These are phyloP conservation scores for Carnegiea gigantea DNA, from an alignment of 179 eudicot genomes.

Conservation along the genomic window DNA sequence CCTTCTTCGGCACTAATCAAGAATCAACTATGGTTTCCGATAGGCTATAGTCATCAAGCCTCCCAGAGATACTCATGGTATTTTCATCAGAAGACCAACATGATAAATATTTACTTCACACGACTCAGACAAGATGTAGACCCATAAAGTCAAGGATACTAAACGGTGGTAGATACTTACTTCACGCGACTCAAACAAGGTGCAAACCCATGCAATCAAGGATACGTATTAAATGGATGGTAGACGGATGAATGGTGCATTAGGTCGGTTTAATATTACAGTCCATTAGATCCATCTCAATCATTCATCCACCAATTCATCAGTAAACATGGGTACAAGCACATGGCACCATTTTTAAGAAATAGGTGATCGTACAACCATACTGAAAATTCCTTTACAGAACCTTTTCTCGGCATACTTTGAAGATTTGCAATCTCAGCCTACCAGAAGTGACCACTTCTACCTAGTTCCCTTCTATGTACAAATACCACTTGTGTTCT, in stretches of 20 bases:
- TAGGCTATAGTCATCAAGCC: not conserved
- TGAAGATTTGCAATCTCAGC: too few species aligned
- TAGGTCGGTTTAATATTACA: not conserved
- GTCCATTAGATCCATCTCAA: not conserved
- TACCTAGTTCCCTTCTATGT: not conserved
- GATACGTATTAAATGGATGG: not conserved
- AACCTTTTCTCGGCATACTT: too few species aligned
- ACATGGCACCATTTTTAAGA: not conserved
- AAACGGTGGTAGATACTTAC: too few species aligned
- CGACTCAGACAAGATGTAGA: not conserved
- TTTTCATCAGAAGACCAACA: not conserved
- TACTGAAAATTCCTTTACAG: too few species aligned
- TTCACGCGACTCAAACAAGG: too few species aligned
- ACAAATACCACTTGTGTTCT: not conserved
- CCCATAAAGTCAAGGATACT: too few species aligned
- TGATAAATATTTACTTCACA: not conserved
- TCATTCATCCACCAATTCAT: not conserved
- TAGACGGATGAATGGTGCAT: not conserved
- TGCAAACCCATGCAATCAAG: not conserved
- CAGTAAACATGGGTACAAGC: not conserved
- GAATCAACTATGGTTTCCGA: not conserved
- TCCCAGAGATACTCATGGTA: not conserved
- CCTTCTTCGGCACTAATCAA: not conserved
- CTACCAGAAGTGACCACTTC: too few species aligned
- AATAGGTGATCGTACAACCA: too few species aligned